These are phyloP conservation scores for Wallacemonas sp. DNA, from an alignment of 208 protist genomes.

Conservation along the genomic window DNA sequence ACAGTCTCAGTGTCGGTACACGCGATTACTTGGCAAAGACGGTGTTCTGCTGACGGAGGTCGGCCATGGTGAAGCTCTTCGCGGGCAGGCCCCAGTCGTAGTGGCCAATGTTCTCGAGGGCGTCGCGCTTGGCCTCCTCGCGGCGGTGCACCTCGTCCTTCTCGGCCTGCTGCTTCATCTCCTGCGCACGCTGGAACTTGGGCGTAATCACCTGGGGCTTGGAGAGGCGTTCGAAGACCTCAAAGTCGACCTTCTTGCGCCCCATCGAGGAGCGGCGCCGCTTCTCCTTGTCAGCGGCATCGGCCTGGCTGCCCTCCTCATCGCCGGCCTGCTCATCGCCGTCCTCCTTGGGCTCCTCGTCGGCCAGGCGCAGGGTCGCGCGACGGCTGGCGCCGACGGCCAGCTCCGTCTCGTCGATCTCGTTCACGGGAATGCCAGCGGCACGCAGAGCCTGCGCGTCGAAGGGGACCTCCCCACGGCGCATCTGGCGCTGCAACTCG, in stretches of 20 bases:
- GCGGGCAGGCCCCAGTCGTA: conserved; percentile 46
- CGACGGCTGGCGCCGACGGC: conserved; percentile 4
- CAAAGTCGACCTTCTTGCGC: conserved; percentile 17
- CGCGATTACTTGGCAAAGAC: conserved; percentile 24
- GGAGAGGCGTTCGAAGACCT: conserved; percentile 61
- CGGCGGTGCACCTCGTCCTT: conserved; percentile 26
- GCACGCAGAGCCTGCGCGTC: conserved; percentile 12
- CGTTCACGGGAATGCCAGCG: conserved; percentile 9
- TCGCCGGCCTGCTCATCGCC: conserved; percentile 7
- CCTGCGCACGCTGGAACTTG: conserved; percentile 40
- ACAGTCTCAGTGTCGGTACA: too few species aligned
- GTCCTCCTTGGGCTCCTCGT: conserved; percentile 7
- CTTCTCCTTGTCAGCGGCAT: background rate
- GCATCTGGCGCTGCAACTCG: conserved; percentile 27
- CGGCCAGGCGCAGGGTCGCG: background rate
- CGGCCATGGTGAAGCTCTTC: conserved; percentile 43
- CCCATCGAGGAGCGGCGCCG: background rate
- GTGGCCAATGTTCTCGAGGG: conserved; percentile 31
- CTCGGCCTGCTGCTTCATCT: conserved; percentile 26
- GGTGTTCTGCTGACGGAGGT: conserved; percentile 57
- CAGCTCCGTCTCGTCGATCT: conserved; percentile 10
- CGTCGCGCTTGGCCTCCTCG: conserved; percentile 19
- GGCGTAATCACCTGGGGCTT: conserved; percentile 32
- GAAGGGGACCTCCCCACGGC: conserved; percentile 24
- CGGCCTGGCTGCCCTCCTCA: conserved; percentile 2